Evolutionary conservation across 2,329 filamentous ascomycete species (phyloP).

Genomic region (Sphaerulina vaccinii): DNA sequence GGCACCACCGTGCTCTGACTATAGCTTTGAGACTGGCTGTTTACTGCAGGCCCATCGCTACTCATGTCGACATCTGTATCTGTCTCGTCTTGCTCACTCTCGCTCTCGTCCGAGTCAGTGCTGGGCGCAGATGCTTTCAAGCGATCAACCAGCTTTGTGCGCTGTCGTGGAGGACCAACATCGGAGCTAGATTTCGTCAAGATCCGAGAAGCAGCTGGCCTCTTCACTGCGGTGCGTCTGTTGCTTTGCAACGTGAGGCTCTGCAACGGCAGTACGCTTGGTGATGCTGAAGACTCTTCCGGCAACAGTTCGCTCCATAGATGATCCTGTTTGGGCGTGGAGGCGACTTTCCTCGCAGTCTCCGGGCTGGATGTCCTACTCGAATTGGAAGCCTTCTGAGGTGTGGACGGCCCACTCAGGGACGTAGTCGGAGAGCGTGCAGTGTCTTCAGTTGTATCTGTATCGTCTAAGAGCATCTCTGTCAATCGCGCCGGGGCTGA

Average conservation of each 20-base stretch:
- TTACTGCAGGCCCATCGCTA: conserved; percentile 11
- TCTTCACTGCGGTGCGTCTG: conserved; percentile 5
- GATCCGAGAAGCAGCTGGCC: conserved; percentile 4
- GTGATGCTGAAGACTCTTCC: conserved; percentile 26
- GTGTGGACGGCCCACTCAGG: conserved; percentile 25
- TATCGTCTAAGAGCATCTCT: conserved; percentile 32
- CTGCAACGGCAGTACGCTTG: conserved; percentile 28
- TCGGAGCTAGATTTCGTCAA: conserved; percentile 30
- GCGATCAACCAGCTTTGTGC: conserved; percentile 36
- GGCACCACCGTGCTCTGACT: conserved; percentile 13
- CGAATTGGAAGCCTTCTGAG: conserved; percentile 15
- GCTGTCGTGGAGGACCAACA: conserved; percentile 22
- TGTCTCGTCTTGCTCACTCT: conserved; percentile 22
- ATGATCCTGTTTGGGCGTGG: conserved; percentile 36
- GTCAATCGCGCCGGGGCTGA: conserved; percentile 34
- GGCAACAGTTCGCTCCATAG: conserved; percentile 35
- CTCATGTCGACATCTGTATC: conserved; percentile 22
- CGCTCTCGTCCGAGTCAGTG: conserved; percentile 25
- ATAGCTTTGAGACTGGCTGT: conserved; percentile 19
- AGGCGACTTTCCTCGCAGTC: conserved; percentile 16
- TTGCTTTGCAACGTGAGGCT: conserved; percentile 25
- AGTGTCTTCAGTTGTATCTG: conserved; percentile 23
- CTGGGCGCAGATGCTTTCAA: conserved; percentile 33
- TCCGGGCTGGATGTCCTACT: conserved; percentile 17
- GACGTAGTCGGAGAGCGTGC: conserved; percentile 22